Evolutionary conservation across 768 basidiomycete genomes (phyloP).

Genomic region (Lactarius hengduanensis): DNA sequence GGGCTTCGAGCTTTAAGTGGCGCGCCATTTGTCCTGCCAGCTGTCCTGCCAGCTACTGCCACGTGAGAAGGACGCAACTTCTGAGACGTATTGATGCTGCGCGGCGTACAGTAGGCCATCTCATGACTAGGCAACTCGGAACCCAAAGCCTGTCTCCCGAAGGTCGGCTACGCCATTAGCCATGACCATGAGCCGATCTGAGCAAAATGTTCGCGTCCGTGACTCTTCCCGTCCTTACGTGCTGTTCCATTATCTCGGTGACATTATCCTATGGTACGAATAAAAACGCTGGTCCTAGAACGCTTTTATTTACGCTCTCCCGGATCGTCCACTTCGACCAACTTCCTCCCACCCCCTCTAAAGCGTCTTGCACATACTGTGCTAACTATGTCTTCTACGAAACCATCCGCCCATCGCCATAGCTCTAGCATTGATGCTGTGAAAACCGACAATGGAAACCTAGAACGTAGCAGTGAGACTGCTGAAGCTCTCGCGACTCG

Average conservation of each 20-base stretch:
- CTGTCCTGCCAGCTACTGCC: neutral
- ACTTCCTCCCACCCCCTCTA: neutral
- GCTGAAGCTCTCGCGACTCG: conserved; percentile 2
- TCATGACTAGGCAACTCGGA: neutral
- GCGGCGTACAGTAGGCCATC: neutral
- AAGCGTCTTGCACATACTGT: neutral
- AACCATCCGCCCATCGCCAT: neutral
- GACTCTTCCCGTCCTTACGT: neutral
- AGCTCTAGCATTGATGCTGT: conserved; percentile 3
- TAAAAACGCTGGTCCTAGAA: conserved; percentile 6
- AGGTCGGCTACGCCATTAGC: neutral
- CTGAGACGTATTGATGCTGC: conserved; percentile 1
- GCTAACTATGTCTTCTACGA: conserved; percentile 15
- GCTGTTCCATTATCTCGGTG: neutral
- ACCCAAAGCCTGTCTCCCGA: neutral
- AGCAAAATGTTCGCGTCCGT: neutral
- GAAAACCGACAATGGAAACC: neutral
- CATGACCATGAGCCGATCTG: neutral
- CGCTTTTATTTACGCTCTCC: neutral
- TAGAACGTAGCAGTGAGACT: neutral
- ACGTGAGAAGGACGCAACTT: neutral
- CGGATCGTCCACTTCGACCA: neutral
- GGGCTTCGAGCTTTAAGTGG: neutral
- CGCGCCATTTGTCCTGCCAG: neutral
- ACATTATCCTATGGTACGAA: neutral